Percentiles rank a stretch among this genome's conserved stretches.
These are phyloP conservation scores for Bruguiera sexangula DNA, from an alignment of 345 rosid genomes.

Conservation along the genomic window DNA sequence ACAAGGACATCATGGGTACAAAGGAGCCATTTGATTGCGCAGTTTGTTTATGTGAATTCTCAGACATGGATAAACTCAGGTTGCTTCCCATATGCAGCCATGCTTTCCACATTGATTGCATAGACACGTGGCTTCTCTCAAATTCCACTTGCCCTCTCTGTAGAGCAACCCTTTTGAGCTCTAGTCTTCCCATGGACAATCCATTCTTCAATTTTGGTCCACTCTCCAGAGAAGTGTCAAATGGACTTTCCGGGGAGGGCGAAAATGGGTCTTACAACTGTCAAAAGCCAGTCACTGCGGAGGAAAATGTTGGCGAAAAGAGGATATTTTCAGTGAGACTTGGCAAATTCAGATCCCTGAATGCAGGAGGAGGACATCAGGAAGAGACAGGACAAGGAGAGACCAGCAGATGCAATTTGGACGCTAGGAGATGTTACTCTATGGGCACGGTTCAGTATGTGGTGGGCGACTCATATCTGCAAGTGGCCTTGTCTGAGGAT, in stretches of 20 bases:
- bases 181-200: constrained; percentile 21
- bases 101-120: constrained; percentile 68
- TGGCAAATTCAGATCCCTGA: constrained; percentile 50
- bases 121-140: constrained; percentile 78
- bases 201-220: constrained; percentile 24
- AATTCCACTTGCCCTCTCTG: constrained; percentile 81
- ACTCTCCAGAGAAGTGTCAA: constrained; percentile 22
- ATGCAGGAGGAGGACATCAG: constrained; percentile 24
- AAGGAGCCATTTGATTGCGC: constrained; percentile 77
- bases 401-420: constrained; percentile 38
- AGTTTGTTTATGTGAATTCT: constrained; percentile 68
- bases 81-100: constrained; percentile 64
- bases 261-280: constrained; percentile 22
- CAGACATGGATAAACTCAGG: constrained; percentile 52
- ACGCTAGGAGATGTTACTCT: constrained; percentile 65
- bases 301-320: constrained; percentile 24
- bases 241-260: constrained; percentile 24
- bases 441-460: constrained; percentile 68
- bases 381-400: constrained; percentile 35
- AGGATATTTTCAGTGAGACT: constrained; percentile 59
- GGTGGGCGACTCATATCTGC: constrained; percentile 40
- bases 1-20: constrained; percentile 53
- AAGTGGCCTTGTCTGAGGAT: constrained; percentile 37
- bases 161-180: constrained; percentile 43
- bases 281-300: constrained; percentile 18